A percentile compares a stretch with the other conserved stretches of the same genome.
phyloP scores from a whole-genome alignment of 1,284 basidiomycete genomes.

The Cutaneotrichosporon dermatis region DNA sequence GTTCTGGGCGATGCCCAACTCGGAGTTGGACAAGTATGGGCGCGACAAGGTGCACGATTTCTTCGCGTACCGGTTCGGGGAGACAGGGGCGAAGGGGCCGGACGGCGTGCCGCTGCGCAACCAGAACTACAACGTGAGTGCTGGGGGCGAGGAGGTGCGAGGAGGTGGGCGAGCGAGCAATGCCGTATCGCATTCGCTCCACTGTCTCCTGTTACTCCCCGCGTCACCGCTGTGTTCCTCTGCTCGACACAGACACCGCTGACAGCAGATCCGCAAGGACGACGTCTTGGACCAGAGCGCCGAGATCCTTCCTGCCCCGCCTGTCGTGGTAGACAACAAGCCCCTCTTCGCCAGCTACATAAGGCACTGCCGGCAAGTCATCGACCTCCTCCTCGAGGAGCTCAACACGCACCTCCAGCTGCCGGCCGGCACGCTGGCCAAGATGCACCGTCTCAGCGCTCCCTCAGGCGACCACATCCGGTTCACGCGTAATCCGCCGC shows the following conservation, averaged over 20 bases:
- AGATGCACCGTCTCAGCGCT: constrained; percentile 54
- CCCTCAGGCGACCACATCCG: constrained; percentile 60
- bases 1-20: constrained; percentile 26
- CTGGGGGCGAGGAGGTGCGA: background rate
- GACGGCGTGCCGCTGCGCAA: constrained; percentile 15
- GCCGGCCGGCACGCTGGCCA: constrained; percentile 53
- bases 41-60: constrained; percentile 20
- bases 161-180: too few species aligned
- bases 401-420: constrained; percentile 60
- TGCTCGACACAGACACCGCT: background rate
- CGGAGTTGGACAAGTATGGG: constrained; percentile 26
- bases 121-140: constrained; percentile 28
- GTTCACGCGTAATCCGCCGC: constrained; percentile 54
- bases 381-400: constrained; percentile 55
- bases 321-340: constrained; percentile 18
- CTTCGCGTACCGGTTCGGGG: constrained; percentile 24
- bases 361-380: constrained; percentile 48
- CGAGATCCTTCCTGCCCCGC: constrained; percentile 16
- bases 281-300: constrained; percentile 23
- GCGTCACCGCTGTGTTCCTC: too few species aligned
- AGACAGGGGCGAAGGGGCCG: constrained; percentile 9
- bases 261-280: constrained; percentile 27
- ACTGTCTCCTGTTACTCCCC: too few species aligned
- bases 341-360: constrained; percentile 19
- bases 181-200: too few species aligned